Percentiles rank a stretch among this genome's conserved stretches.
Evolutionary conservation across 1,139 yeast genomes (phyloP).

Genomic region (Zygotorulaspora mrakii): DNA sequence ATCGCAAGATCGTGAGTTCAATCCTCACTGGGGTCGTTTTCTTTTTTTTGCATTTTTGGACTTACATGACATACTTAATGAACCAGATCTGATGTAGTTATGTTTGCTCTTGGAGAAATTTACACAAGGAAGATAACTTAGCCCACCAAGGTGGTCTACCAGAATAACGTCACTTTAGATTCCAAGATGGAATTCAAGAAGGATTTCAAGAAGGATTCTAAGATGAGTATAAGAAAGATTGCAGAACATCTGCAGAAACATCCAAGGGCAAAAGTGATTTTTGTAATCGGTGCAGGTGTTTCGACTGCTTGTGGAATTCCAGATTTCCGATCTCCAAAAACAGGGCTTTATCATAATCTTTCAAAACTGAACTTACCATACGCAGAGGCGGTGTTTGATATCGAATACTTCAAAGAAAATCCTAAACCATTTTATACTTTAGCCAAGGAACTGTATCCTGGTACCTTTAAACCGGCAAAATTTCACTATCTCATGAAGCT

Average conservation of each 20-base stretch:
- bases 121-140: not conserved
- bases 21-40: conserved; percentile 38
- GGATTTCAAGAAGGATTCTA: conserved; percentile 5
- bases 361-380: conserved; percentile 72
- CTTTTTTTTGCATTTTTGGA: conserved; percentile 13
- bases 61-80: not conserved
- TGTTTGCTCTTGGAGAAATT: not conserved
- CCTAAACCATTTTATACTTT: conserved; percentile 84
- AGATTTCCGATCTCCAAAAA: conserved; percentile 86
- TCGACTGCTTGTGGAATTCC: conserved; percentile 94
- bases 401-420: conserved; percentile 65
- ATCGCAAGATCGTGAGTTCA: conserved; percentile 40
- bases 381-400: conserved; percentile 94
- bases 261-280: conserved; percentile 35
- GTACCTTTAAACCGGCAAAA: conserved; percentile 75
- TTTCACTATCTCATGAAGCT: conserved; percentile 71
- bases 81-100: too few species aligned
- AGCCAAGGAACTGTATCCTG: conserved; percentile 84
- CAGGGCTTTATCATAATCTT: conserved; percentile 84
- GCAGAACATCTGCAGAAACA: conserved; percentile 24
- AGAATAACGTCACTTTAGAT: not conserved
- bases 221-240: conserved; percentile 16
- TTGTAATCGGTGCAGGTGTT: conserved; percentile 82
- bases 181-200: not conserved
- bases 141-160: not conserved